Evolutionary conservation across 2,329 filamentous ascomycete genomes (phyloP), one percentile per base, ranked within the genome.

Genomic region (Sporothrix inflata): DNA sequence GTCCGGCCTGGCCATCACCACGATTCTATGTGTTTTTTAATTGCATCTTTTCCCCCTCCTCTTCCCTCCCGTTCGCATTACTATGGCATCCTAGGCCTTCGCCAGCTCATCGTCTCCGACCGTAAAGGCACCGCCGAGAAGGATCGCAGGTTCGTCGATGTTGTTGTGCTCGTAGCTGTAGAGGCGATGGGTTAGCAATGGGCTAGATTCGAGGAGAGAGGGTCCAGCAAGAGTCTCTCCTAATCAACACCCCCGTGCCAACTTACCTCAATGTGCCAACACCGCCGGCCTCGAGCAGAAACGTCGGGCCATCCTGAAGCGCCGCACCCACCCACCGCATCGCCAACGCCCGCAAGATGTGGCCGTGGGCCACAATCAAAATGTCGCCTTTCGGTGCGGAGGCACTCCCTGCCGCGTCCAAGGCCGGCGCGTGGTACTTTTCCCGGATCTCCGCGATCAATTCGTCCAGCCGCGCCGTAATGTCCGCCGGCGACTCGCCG

Each of bases 271-370:
- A 79, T 1, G 92, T 92, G 0, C 92, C 93, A 0, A 96, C 90
- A 76, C 92, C 93, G n/a, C 93, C 93, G 6, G 93, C 92, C 80
- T 98, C 94, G n/a, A 98, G 83, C 74, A 97, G 85, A 79, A 98
- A 89, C 6, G 90, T 88, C 51, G 93, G 92, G 8, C 92, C 94
- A 67, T 94, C 90, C 71, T 89, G 87, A 73, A 98, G 84, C 14
- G 88, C 85, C 83, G 92, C 92, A 0, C 89, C 89, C 0, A 90
- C 87, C 94, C 94, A 98, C 42, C 94, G 87, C 85, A 95, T 93
- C 7, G 94, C 94, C 80, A 98, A 94, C 0, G 93, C 93, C 19
- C 94, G 86, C 70, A 98, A 83, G 72, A 97, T 95, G 82, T 97
- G 94, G 0, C 94, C 94, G 79, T 98, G 94, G 27, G 93, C 94